Evolutionary conservation across 1,284 basidiomycete genomes (phyloP).

Genomic region (Microstroma glucosiphilum): DNA sequence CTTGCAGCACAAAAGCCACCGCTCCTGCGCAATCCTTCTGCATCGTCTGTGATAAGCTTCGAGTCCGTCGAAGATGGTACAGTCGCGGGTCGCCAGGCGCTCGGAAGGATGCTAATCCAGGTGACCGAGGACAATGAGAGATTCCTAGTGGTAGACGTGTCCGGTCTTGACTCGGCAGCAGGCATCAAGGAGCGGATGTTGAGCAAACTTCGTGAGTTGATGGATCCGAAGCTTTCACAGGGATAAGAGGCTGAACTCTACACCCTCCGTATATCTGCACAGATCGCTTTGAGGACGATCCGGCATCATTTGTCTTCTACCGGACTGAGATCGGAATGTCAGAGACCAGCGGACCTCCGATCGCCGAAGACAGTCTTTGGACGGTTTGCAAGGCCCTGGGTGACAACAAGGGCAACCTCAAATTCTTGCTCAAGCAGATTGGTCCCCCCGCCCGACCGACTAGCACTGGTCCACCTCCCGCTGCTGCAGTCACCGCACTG

Average conservation of each 20-base stretch:
- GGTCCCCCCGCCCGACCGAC: slow-evolving; percentile 23
- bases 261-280: slow-evolving; percentile 5
- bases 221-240: not conserved
- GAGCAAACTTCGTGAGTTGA: slow-evolving; percentile 32
- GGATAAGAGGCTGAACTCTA: not conserved
- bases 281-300: slow-evolving; percentile 31
- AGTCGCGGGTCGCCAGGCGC: not conserved
- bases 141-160: slow-evolving; percentile 48
- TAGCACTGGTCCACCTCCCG: slow-evolving; percentile 29
- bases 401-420: slow-evolving; percentile 47
- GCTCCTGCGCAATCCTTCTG: not conserved
- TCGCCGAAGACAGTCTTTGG: slow-evolving; percentile 45
- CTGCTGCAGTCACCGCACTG: slow-evolving; percentile 14
- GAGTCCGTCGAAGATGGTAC: not conserved
- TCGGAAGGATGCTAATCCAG: slow-evolving; percentile 41
- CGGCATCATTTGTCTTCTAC: slow-evolving; percentile 30
- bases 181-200: slow-evolving; percentile 48
- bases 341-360: slow-evolving; percentile 32
- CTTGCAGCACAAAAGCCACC: not conserved
- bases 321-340: slow-evolving; percentile 47
- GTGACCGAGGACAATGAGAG: slow-evolving; percentile 50
- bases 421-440: slow-evolving; percentile 41
- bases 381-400: slow-evolving; percentile 46
- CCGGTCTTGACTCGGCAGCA: slow-evolving; percentile 38
- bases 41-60: not conserved